Evolutionary conservation across 371 early-diverging fungal species (phyloP), one percentile per base, ranked within the genome.

Genomic region (Mucor piriformis): DNA sequence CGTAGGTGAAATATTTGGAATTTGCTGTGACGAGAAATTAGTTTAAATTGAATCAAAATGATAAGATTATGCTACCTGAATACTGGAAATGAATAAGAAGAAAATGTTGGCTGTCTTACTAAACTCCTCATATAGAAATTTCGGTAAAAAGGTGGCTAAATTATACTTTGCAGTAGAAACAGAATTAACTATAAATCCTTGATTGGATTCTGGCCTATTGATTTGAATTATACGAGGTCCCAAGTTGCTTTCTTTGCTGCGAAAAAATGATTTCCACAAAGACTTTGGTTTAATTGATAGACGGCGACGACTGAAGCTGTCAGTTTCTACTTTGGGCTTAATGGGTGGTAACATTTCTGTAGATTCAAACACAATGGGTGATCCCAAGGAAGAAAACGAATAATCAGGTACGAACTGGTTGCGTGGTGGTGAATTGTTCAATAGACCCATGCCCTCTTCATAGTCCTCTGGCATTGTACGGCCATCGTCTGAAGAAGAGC

Each of bases 51-150:
- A n/a, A 42, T 3, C 3, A 7, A 16, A 16, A 35, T 4, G 16
- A 35, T 15, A 50, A n/a, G 5, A 3, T 11, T 8, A 13, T 21
- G n/a, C 24, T 76, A 87, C 90, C 83, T 94, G 95, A 54, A 94
- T 92, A 43, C 86, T 83, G 3, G 92, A 79, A 54, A 79, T 93
- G 63, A 96, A 89, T 57, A 97, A 78, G 82, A 98, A 98, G 72
- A 97, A 98, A 20, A 98, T 66, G 70, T 98, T 98, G 59, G 94
- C 94, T 58, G 92, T 89, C 79, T 95, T 96, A 54, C 92, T 92
- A 60, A 96, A 93, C 80, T 98, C 96, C 64, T 92, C 95, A 32
- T 86, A 92, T 20, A 97, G 70, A 74, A 97, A 95, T 67, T 93
- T 91, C 40, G 95, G 95, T 52, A 98, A 59, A 72, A 98, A 98